Percentiles rank a stretch among this genome's conserved stretches.
phyloP scores from a whole-genome alignment of 2,329 filamentous ascomycete genomes.

The Fusarium camptoceras region DNA sequence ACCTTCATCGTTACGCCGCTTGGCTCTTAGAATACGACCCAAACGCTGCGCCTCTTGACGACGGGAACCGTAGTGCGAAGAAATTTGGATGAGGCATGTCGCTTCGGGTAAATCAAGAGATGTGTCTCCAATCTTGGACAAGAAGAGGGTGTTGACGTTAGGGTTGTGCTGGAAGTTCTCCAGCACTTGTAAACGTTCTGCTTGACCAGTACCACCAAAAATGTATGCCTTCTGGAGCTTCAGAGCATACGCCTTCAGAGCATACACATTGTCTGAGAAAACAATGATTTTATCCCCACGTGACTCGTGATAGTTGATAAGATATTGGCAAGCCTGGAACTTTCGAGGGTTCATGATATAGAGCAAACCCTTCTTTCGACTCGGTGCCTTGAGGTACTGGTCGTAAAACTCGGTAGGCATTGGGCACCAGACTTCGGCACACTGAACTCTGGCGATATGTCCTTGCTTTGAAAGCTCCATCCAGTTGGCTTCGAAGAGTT shows the following conservation, averaged over 20 bases:
- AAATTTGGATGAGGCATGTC: conserved; percentile 96
- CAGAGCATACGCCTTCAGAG: conserved; percentile 84
- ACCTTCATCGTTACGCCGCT: conserved; percentile 95
- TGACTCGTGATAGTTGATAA: conserved; percentile 97
- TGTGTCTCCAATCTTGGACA: conserved; percentile 98
- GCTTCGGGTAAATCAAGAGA: conserved; percentile 97
- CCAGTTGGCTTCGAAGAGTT: conserved; percentile 99
- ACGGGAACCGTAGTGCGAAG: conserved; percentile 95
- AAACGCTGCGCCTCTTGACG: conserved; percentile 95
- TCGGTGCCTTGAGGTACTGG: conserved; percentile 82
- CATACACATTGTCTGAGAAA: conserved; percentile 97
- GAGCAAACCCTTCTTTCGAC: conserved; percentile 64
- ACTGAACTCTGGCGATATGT: conserved; percentile 96
- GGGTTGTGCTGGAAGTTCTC: conserved; percentile 97
- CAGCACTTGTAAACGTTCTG: conserved; percentile 86
- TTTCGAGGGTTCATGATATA: conserved; percentile 99
- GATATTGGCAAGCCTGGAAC: conserved; percentile 95
- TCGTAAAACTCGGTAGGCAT: conserved; percentile 99
- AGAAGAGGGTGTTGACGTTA: conserved; percentile 89
- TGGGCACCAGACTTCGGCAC: conserved; percentile 98
- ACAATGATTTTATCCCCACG: conserved; percentile 98
- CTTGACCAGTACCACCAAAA: conserved; percentile 87
- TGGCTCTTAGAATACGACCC: conserved; percentile 92
- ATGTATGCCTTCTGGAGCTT: conserved; percentile 91
- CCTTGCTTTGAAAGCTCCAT: conserved; percentile 98